Conservation (phyloP, 2,329 filamentous ascomycete genomes). For the Botrytis galanthina region DNA sequence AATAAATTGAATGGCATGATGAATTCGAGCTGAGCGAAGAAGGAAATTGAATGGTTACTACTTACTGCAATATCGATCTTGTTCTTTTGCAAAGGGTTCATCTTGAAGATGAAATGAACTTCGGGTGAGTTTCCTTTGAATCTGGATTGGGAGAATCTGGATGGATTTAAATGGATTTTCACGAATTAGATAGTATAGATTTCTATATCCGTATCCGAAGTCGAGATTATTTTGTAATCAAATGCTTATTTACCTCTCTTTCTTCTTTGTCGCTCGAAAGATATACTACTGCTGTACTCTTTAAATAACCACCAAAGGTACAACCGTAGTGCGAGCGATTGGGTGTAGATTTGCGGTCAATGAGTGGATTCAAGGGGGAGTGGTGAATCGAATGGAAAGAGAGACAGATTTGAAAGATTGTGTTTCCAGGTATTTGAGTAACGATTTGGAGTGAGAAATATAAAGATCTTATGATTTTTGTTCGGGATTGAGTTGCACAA, state of each 20-base stretch:
- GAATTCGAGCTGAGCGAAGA: background rate
- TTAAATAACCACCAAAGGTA: background rate
- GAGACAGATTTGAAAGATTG: constrained; percentile 6
- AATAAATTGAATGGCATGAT: constrained; percentile 9
- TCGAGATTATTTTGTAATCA: constrained; percentile 2
- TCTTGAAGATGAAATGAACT: constrained; percentile 43
- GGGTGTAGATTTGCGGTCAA: background rate
- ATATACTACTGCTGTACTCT: background rate
- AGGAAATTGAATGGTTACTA: constrained; percentile 31
- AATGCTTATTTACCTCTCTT: constrained; percentile 1
- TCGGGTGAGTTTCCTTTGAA: background rate
- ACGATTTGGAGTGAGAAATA: background rate
- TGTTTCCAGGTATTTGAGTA: background rate
- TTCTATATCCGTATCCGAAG: background rate
- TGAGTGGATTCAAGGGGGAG: background rate
- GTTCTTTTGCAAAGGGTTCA: constrained; percentile 98
- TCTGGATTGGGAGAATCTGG: background rate
- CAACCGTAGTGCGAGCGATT: constrained; percentile 2
- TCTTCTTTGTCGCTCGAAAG: constrained; percentile 10
- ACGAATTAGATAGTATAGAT: background rate
- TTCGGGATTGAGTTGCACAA: background rate
- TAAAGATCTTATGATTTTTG: background rate
- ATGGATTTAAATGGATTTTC: background rate
- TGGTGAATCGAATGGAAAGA: constrained; percentile 4
- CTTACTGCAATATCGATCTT: constrained; percentile 94